Conservation (phyloP, 208 protist genomes). For the Tritrichomonas musculus region DNA sequence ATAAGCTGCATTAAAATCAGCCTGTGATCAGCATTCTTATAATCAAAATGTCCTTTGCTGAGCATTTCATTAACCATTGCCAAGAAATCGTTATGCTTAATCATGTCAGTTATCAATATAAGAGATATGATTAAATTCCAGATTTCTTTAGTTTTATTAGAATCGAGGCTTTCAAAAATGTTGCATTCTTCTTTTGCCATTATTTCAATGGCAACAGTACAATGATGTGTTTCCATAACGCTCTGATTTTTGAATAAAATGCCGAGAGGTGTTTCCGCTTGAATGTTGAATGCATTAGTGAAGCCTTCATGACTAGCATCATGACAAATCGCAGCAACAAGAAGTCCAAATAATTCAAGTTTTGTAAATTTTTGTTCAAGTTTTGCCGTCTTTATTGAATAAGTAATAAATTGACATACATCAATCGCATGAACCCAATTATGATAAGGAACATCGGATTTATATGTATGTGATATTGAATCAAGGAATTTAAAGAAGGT, state of each 20-base stretch:
- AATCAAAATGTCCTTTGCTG: not conserved
- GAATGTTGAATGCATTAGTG: conserved; percentile 84
- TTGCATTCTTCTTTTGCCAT: conserved; percentile 39
- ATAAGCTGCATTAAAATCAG: not conserved
- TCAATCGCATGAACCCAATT: conserved; percentile 61
- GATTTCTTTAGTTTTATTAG: conserved; percentile 40
- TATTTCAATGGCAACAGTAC: conserved; percentile 41
- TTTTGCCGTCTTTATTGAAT: conserved; percentile 42
- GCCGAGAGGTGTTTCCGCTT: conserved; percentile 70
- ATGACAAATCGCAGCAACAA: conserved; percentile 76
- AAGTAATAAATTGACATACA: conserved; percentile 55
- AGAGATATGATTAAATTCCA: conserved; percentile 45
- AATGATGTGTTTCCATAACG: conserved; percentile 60
- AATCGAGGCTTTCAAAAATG: conserved; percentile 39
- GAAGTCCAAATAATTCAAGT: conserved; percentile 68
- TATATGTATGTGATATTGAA: conserved; percentile 31
- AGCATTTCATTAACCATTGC: not conserved
- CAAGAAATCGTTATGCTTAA: conserved; percentile 44
- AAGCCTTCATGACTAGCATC: conserved; percentile 89
- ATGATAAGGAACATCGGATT: conserved; percentile 59
- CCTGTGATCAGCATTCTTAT: not conserved
- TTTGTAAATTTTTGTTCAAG: conserved; percentile 55
- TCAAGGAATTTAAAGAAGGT: conserved; percentile 29
- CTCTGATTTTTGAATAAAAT: conserved; percentile 60
- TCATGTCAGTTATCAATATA: conserved; percentile 57